Evolutionary conservation across 768 basidiomycete genomes (phyloP), one percentile per base, ranked within the genome.

Genomic region (Calocera viscosa): DNA sequence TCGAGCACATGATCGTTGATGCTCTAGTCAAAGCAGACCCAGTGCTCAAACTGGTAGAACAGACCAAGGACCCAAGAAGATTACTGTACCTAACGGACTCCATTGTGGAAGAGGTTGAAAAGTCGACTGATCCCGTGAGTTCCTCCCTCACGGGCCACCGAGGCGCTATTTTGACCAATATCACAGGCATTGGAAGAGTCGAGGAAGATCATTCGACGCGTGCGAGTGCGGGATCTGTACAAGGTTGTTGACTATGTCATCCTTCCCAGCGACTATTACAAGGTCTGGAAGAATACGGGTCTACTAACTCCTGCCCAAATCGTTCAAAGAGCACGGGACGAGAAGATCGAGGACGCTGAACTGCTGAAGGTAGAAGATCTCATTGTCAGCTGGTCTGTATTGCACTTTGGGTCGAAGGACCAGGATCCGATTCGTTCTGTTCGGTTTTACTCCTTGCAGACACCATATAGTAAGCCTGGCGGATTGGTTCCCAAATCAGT

Each of bases 1-100:
- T 91, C 64, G 91, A 91, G 73, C 83, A 86, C 71, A 92, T 92
- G 91, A 78, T 92, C n/a, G 80, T 90, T 16, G 90, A 92, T 70
- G 88, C 82, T 0, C 79, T 93, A n/a, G 75, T 86, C 0, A 76
- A 77, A 0, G 91, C 91, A 0, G 88, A 93, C 39, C 81, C 84
- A 0, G 67, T 81, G 67, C 73, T 91, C 73, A 79, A 84, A 49
- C 81, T 92, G 63, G 84, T 87, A 0, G 73, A 79, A 0, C 76
- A 77, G 2, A 80, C 91, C 17, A 73, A 80, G 30, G 74, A 88
- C 19, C 85, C 89, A 0, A 77, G 82, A 65, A 77, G 80, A 65
- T 91, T 83, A 67, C 70, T 91, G 1, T 77, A 81, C 67, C 78
- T 92, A 1, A 90, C 87, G 0, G 91, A 93, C 69, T 75, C 83